A percentile compares a stretch with the other conserved stretches of the same genome.
Evolutionary conservation across 257 asterid species (phyloP).

Genomic region (Nicotiana sylvestris): DNA sequence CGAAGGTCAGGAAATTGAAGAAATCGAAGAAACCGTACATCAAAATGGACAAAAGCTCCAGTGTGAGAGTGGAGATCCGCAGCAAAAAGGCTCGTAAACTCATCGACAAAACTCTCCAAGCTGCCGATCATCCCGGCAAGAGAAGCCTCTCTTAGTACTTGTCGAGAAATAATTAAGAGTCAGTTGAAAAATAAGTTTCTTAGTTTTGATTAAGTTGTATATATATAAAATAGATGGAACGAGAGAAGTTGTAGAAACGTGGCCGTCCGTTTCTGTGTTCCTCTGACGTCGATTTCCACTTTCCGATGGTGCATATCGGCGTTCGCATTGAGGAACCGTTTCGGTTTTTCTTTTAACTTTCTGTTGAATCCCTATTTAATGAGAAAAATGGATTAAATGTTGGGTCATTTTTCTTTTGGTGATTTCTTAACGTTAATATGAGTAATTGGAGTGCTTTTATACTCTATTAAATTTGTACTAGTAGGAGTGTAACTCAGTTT

Average conservation of each 20-base stretch:
- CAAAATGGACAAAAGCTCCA: constrained; percentile 84
- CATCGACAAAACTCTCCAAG: constrained; percentile 76
- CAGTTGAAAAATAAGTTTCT: neutral
- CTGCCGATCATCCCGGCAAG: constrained; percentile 78
- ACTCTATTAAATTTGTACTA: neutral
- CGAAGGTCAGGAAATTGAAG: constrained; percentile 71
- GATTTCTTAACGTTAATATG: neutral
- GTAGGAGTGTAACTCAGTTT: neutral
- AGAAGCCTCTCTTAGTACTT: constrained; percentile 18
- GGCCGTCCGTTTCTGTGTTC: constrained; percentile 7
- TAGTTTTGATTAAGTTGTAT: neutral
- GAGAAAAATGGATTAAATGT: neutral
- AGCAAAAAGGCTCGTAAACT: constrained; percentile 72
- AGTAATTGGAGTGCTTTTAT: neutral
- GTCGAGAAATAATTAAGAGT: neutral
- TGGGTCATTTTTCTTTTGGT: neutral
- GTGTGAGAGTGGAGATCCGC: constrained; percentile 79
- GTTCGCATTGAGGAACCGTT: neutral
- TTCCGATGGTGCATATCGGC: neutral
- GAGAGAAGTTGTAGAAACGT: neutral
- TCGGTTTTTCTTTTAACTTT: neutral
- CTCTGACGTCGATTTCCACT: neutral
- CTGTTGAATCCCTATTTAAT: neutral
- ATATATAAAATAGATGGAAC: neutral
- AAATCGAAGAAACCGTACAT: constrained; percentile 76